These are phyloP conservation scores for Penicillium robsamsonii DNA, from an alignment of 495 filamentous ascomycete species.

Conservation along the genomic window DNA sequence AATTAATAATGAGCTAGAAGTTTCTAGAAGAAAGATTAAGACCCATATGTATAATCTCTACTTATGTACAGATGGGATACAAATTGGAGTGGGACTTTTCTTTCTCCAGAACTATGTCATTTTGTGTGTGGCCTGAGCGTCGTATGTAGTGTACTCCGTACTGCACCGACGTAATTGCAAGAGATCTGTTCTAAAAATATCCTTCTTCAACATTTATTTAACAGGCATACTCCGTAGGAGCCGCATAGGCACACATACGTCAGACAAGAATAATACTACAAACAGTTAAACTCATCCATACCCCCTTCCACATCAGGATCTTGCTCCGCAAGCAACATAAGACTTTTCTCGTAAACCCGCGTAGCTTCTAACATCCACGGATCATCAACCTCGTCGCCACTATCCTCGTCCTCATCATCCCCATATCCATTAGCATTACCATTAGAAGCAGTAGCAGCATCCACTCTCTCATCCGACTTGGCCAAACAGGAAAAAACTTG, in stretches of 20 bases:
- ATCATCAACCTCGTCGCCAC: slow-evolving; percentile 22
- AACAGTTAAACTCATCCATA: slow-evolving; percentile 5
- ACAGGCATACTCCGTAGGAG: neutral
- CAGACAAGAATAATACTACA: neutral
- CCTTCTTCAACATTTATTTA: neutral
- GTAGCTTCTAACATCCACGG: slow-evolving; percentile 67
- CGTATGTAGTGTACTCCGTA: neutral
- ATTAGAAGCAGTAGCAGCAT: slow-evolving; percentile 23
- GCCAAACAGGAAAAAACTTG: slow-evolving; percentile 61
- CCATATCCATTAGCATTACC: slow-evolving; percentile 37
- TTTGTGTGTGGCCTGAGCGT: slow-evolving; percentile 6
- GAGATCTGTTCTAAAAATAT: slow-evolving; percentile 1
- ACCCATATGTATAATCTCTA: neutral
- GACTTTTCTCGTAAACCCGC: slow-evolving; percentile 73
- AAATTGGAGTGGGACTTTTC: neutral
- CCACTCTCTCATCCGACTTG: slow-evolving; percentile 15
- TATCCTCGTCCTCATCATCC: slow-evolving; percentile 37
- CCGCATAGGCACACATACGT: neutral
- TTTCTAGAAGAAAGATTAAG: slow-evolving; percentile 2
- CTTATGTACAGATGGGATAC: neutral
- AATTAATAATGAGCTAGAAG: slow-evolving; percentile 1
- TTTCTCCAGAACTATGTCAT: neutral
- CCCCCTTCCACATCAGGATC: slow-evolving; percentile 34
- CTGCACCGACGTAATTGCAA: neutral
- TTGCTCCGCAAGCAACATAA: slow-evolving; percentile 66